Conservation (phyloP, 495 filamentous ascomycete species). For the Melanomma pulvis-pyrius region DNA sequence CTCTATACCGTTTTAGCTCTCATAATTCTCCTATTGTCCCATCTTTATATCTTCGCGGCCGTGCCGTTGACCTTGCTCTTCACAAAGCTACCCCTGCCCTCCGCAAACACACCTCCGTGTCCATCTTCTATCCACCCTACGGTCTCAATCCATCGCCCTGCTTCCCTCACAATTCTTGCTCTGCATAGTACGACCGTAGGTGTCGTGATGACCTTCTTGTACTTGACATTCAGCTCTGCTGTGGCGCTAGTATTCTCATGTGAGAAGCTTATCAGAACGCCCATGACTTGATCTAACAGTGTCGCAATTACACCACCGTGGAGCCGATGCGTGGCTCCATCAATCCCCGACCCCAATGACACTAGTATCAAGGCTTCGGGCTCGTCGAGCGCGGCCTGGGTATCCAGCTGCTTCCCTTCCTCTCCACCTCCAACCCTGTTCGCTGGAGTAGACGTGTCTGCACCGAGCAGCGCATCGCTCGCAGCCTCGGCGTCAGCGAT, state of each 20-base stretch:
- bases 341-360: constrained; percentile 1
- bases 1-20: too few species aligned
- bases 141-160: constrained; percentile 17
- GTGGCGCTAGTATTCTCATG: constrained; percentile 11
- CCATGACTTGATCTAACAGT: constrained; percentile 24
- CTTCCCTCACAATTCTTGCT: constrained; percentile 14
- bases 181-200: constrained; percentile 5
- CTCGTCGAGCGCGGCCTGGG: constrained; percentile 5
- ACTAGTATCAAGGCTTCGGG: constrained; percentile 12
- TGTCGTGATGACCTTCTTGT: constrained; percentile 9
- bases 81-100: constrained; percentile 16
- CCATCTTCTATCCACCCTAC: constrained; percentile 21
- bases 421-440: background rate
- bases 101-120: constrained; percentile 6
- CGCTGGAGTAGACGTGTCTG: background rate
- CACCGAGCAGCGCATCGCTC: constrained; percentile 4
- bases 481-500: background rate
- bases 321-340: constrained; percentile 9
- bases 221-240: constrained; percentile 19
- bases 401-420: background rate
- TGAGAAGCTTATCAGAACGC: constrained; percentile 5
- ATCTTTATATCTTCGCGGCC: background rate
- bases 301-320: constrained; percentile 17
- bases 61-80: constrained; percentile 6
- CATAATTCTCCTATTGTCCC: background rate